Evolutionary conservation across 306 rosid genomes (phyloP).

Genomic region (Pyrus pyrifolia): DNA sequence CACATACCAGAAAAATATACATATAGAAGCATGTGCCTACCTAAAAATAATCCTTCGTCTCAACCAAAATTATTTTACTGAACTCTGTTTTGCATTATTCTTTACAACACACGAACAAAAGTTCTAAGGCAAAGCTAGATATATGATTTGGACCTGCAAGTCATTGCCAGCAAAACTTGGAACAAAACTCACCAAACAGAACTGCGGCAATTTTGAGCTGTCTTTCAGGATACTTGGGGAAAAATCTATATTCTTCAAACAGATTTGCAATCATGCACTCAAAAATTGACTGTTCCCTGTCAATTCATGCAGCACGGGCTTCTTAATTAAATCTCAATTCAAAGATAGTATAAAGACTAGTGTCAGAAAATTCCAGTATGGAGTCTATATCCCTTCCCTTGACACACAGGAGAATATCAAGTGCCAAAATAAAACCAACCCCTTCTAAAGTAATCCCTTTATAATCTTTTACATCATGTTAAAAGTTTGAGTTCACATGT

Average conservation of each 20-base stretch:
- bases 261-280: constrained; percentile 93
- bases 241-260: constrained; percentile 91
- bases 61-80: not conserved
- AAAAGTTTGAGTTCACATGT: not conserved
- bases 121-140: not conserved
- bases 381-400: not conserved
- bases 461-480: not conserved
- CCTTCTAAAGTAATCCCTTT: not conserved
- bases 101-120: not conserved
- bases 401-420: not conserved
- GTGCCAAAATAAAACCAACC: not conserved
- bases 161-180: constrained; percentile 4
- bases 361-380: not conserved
- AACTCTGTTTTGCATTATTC: not conserved
- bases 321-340: constrained; percentile 3
- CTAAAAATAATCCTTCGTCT: not conserved
- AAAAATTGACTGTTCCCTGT: constrained; percentile 81
- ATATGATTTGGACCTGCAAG: not conserved
- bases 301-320: constrained; percentile 12
- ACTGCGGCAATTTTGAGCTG: constrained; percentile 91
- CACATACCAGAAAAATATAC: not conserved
- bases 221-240: constrained; percentile 93
- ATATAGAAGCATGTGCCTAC: not conserved
- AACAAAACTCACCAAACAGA: constrained; percentile 71
- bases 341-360: not conserved